A percentile compares a stretch with the other conserved stretches of the same genome.
Evolutionary conservation across 495 filamentous ascomycete genomes (phyloP).

Genomic region (Lophiotrema nucula): DNA sequence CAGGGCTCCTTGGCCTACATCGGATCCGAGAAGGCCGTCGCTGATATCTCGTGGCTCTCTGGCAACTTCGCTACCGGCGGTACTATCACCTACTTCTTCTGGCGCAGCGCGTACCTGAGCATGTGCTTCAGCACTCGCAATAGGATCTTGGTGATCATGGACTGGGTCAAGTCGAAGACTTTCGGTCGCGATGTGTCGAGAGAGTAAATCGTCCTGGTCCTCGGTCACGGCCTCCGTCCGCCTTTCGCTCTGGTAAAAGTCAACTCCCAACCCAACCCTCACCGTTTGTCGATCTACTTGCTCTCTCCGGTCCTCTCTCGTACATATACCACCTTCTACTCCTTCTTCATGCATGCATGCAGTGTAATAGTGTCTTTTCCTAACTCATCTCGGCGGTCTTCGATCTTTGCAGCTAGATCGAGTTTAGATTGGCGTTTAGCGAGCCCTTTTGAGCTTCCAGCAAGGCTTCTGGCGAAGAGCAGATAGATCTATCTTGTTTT

Average conservation of each 20-base stretch:
- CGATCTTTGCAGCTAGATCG: too few relatives aligned
- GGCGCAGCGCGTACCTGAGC: slow-evolving; percentile 94
- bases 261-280: too few relatives aligned
- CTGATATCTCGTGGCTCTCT: slow-evolving; percentile 95
- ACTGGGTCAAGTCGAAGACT: slow-evolving; percentile 93
- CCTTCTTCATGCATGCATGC: too few relatives aligned
- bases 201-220: slow-evolving; percentile 55
- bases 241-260: background rate
- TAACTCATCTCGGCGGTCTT: too few relatives aligned
- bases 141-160: slow-evolving; percentile 83
- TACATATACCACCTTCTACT: too few relatives aligned
- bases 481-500: too few relatives aligned
- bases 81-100: slow-evolving; percentile 74
- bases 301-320: too few relatives aligned
- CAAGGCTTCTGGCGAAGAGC: too few relatives aligned
- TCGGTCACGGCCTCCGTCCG: background rate
- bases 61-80: slow-evolving; percentile 90
- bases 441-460: too few relatives aligned
- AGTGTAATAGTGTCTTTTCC: too few relatives aligned
- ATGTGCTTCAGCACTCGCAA: slow-evolving; percentile 99
- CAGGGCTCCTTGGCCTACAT: slow-evolving; percentile 97
- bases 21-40: slow-evolving; percentile 94
- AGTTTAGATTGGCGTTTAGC: too few relatives aligned
- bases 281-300: too few relatives aligned
- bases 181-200: slow-evolving; percentile 96